These are phyloP conservation scores for Saururus chinensis DNA, from an alignment of 164 flowering plant genomes.

Conservation along the genomic window DNA sequence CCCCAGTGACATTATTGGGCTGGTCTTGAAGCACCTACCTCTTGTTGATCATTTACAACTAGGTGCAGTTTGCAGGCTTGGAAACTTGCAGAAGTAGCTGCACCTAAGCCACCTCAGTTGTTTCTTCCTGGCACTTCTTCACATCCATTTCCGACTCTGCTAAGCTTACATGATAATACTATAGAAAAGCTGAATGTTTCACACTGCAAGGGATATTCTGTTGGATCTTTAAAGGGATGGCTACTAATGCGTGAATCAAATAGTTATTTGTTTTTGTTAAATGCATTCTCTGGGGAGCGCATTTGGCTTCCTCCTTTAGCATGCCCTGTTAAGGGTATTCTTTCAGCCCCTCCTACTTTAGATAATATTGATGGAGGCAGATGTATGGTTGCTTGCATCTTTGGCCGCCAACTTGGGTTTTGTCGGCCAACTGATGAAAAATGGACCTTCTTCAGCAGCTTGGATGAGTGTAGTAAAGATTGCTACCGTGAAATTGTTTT, in stretches of 20 bases:
- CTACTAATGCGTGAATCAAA: background rate
- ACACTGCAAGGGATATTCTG: background rate
- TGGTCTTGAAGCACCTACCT: background rate
- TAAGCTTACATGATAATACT: background rate
- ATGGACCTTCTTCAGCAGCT: background rate
- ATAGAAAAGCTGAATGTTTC: background rate
- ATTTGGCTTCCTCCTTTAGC: background rate
- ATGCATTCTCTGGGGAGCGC: background rate
- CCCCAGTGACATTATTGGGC: background rate
- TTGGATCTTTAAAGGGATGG: background rate
- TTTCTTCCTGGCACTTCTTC: background rate
- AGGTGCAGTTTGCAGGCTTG: background rate
- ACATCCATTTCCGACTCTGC: background rate
- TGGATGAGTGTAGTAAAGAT: background rate
- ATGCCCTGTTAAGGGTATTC: background rate
- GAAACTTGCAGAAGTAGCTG: background rate
- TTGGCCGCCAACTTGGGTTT: background rate
- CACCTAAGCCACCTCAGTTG: background rate
- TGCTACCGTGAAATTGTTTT: background rate
- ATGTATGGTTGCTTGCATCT: background rate
- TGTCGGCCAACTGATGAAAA: background rate
- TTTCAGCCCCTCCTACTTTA: background rate
- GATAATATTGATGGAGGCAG: background rate
- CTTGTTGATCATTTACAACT: background rate
- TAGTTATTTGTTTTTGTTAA: background rate